Evolutionary conservation across 768 basidiomycete species (phyloP), one percentile per base, ranked within the genome.

Genomic region (Panaeolus papilionaceus): DNA sequence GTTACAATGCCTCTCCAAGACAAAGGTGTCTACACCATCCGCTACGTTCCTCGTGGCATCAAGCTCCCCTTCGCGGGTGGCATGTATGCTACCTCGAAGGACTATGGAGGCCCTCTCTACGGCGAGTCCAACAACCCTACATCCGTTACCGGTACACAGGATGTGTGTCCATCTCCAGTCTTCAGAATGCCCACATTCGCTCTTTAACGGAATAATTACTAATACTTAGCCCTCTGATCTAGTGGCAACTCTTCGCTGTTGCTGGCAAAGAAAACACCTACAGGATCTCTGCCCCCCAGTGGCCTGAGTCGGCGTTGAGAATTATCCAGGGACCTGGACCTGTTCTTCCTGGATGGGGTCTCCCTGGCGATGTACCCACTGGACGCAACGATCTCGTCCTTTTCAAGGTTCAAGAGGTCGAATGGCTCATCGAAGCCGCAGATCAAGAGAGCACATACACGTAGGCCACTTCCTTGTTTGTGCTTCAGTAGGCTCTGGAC

Each of bases 71-170:
- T 51, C 47, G 4, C 23, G 20, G 47, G 47, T 26, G 47, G 47
- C 7, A 51, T 51, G 47, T 51, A 51, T 12, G 47, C 47, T 20
- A 51, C 47, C 12, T 12, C 47, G 47, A 51, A 51, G 47, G 47
- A 26, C n/a, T 23, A 18, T 1, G 47, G 47, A 7, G 47, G 26
- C 7, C 47, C 47, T 6, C 20, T 51, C 26, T 51, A 51, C 12
- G 47, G 47, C 20, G 47, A 51, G 23, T n/a, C 47, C 20, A 9
- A 9, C 9, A 26, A 26, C n/a, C 47, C 47, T 0, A 3, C 5
- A 16, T 23, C 47, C 12, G 20, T 12, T 51, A 51, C 47, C 23
- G 47, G 47, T 11, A 23, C 7, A 4, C 47, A 51, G 12, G 12
- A n/a, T 2, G 42, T 44, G 42, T 18, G 47, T 51, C 6, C n/a